A percentile compares a stretch with the other conserved stretches of the same genome.
phyloP scores from a whole-genome alignment of 345 rosid species.

The Pistacia atlantica region DNA sequence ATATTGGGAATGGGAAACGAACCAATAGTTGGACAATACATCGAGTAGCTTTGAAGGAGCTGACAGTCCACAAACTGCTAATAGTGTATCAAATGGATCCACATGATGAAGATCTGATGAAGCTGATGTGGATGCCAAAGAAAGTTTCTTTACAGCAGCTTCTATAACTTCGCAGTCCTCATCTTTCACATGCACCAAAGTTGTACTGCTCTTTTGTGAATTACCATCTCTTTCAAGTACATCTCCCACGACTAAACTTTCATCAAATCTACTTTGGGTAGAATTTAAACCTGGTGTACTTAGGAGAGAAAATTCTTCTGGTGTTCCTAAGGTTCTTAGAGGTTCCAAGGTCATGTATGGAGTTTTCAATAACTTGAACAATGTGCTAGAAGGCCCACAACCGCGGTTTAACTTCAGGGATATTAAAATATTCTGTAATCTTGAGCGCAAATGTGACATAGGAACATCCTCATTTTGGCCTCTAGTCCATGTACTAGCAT shows the following conservation, averaged over 20 bases:
- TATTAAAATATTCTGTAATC: constrained; percentile 78
- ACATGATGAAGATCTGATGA: constrained; percentile 41
- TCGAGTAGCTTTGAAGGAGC: constrained; percentile 63
- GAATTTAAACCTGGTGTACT: constrained; percentile 38
- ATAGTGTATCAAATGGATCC: constrained; percentile 61
- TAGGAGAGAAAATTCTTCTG: constrained; percentile 37
- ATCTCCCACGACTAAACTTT: constrained; percentile 27
- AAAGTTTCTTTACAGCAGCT: constrained; percentile 61
- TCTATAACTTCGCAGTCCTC: constrained; percentile 48
- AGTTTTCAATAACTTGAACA: constrained; percentile 77
- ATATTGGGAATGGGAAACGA: constrained; percentile 24
- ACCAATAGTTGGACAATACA: constrained; percentile 81
- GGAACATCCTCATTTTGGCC: constrained; percentile 44
- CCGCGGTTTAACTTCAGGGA: constrained; percentile 52
- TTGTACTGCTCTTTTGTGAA: constrained; percentile 23
- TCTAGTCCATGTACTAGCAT: constrained; percentile 58
- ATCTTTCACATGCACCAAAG: constrained; percentile 10
- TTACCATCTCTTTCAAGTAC: constrained; percentile 25
- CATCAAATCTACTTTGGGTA: constrained; percentile 33
- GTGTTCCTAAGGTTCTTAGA: constrained; percentile 45
- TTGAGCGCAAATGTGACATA: constrained; percentile 57
- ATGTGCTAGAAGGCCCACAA: constrained; percentile 70
- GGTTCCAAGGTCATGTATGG: constrained; percentile 40
- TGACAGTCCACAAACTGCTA: constrained; percentile 69
- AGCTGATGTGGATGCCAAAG: constrained; percentile 56